Evolutionary conservation across 192 early-diverging fungal species (phyloP).

Genomic region (Haplosporangium gracile): DNA sequence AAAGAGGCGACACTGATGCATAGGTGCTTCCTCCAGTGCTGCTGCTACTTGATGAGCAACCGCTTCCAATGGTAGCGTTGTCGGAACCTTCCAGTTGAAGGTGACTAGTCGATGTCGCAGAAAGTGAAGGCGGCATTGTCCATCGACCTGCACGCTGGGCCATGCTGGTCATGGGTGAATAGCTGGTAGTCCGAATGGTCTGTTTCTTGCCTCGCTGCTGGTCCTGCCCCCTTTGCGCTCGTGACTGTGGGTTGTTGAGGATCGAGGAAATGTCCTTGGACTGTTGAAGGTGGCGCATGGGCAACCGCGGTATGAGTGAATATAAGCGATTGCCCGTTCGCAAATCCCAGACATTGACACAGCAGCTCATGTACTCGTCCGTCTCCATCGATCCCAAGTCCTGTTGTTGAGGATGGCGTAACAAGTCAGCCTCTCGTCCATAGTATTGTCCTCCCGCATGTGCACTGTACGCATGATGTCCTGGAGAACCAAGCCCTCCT

Average conservation of each 20-base stretch:
- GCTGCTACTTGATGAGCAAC: not conserved
- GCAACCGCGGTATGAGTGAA: constrained; percentile 53
- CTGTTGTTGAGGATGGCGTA: not conserved
- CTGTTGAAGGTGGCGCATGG: constrained; percentile 11
- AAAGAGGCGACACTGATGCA: not conserved
- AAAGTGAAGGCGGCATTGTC: not conserved
- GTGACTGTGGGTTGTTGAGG: not conserved
- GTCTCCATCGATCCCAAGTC: not conserved
- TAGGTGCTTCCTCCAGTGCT: not conserved
- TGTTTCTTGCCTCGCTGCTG: not conserved
- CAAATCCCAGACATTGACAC: constrained; percentile 66
- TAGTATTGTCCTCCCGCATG: not conserved
- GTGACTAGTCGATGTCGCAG: not conserved
- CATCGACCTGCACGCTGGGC: not conserved
- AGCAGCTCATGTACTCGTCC: constrained; percentile 41
- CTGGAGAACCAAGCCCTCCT: not conserved
- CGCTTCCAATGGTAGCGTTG: not conserved
- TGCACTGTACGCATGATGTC: not conserved
- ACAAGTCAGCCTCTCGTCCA: not conserved
- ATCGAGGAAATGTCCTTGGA: constrained; percentile 12
- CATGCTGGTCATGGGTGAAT: not conserved
- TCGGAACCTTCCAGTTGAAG: not conserved
- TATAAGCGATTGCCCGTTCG: constrained; percentile 56
- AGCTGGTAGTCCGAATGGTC: constrained; percentile 5
- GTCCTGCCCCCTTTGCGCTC: not conserved